phyloP scores from a whole-genome alignment of 2,329 filamentous ascomycete genomes.

The Xylariaceae sp. region DNA sequence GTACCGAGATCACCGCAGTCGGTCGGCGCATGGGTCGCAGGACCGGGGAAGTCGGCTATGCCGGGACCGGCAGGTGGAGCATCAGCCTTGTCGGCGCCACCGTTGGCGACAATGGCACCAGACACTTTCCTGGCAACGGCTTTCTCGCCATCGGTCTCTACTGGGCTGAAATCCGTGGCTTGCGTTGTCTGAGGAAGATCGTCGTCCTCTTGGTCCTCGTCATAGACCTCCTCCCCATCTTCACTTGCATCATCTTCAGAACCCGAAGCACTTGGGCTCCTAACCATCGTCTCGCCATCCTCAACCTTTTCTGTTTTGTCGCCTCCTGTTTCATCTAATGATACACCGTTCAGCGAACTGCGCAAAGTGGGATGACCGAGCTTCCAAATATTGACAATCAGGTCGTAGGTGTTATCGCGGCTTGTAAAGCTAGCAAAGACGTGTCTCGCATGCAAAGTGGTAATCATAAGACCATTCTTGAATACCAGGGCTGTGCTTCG shows the following conservation, averaged over 20 bases:
- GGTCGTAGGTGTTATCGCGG: slow-evolving; percentile 91
- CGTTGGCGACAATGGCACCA: slow-evolving; percentile 43
- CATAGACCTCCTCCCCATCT: slow-evolving; percentile 70
- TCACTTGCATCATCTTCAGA: slow-evolving; percentile 60
- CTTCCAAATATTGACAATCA: slow-evolving; percentile 98
- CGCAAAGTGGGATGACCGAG: slow-evolving; percentile 88
- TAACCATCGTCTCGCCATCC: slow-evolving; percentile 37
- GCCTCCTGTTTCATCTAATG: slow-evolving; percentile 73
- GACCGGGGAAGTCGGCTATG: slow-evolving; percentile 73
- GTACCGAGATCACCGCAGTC: slow-evolving; percentile 74
- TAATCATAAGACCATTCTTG: slow-evolving; percentile 95
- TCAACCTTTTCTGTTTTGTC: slow-evolving; percentile 89
- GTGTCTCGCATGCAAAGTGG: slow-evolving; percentile 91
- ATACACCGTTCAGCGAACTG: slow-evolving; percentile 85
- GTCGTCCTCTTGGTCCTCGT: slow-evolving; percentile 74
- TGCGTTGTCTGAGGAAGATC: slow-evolving; percentile 39
- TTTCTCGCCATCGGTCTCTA: slow-evolving; percentile 58
- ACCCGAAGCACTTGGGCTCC: slow-evolving; percentile 50
- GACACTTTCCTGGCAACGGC: slow-evolving; percentile 69
- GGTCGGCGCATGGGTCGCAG: slow-evolving; percentile 75
- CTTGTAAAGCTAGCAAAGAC: slow-evolving; percentile 94
- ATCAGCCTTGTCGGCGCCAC: slow-evolving; percentile 48
- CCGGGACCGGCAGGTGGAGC: slow-evolving; percentile 36
- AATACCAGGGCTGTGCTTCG: slow-evolving; percentile 93
- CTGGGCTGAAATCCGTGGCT: slow-evolving; percentile 35